A percentile compares a stretch with the other conserved stretches of the same genome.
phyloP scores from a whole-genome alignment of 371 early-diverging fungal species.

The Sporodiniella umbellata region DNA sequence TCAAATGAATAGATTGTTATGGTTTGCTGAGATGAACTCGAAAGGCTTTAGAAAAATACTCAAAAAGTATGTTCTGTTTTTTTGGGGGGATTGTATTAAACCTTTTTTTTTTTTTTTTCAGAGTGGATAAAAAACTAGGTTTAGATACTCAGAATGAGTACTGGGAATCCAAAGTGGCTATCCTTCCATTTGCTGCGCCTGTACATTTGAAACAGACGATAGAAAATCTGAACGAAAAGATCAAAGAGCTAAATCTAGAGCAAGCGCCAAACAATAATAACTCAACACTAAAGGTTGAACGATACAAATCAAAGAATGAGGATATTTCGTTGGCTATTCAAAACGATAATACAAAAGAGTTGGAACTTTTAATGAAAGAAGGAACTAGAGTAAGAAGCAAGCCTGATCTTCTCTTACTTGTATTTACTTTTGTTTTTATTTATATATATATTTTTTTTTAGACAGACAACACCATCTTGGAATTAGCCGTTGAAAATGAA shows the following conservation, averaged over 20 bases:
- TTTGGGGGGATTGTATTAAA: constrained; percentile 1
- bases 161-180: constrained; percentile 52
- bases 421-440: not conserved
- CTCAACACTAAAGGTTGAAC: constrained; percentile 12
- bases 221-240: constrained; percentile 30
- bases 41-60: constrained; percentile 69
- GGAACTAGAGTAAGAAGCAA: constrained; percentile 11
- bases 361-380: constrained; percentile 11
- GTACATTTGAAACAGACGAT: constrained; percentile 24
- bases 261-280: constrained; percentile 5
- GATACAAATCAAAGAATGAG: constrained; percentile 17
- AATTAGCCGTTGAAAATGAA: constrained; percentile 47
- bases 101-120: constrained; percentile 16
- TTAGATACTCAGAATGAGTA: constrained; percentile 46
- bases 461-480: constrained; percentile 50
- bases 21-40: constrained; percentile 66
- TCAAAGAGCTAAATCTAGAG: constrained; percentile 2
- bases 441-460: constrained; percentile 9
- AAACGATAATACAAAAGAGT: constrained; percentile 8
- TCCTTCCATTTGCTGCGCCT: constrained; percentile 34
- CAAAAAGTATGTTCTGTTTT: constrained; percentile 57
- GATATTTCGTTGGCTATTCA: constrained; percentile 20
- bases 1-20: constrained; percentile 55
- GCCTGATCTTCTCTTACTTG: not conserved
- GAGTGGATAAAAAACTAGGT: constrained; percentile 61